Percentiles rank a stretch among this genome's conserved stretches.
These are phyloP conservation scores for Solanum ossicruentum DNA, from an alignment of 257 asterid species.

Conservation along the genomic window DNA sequence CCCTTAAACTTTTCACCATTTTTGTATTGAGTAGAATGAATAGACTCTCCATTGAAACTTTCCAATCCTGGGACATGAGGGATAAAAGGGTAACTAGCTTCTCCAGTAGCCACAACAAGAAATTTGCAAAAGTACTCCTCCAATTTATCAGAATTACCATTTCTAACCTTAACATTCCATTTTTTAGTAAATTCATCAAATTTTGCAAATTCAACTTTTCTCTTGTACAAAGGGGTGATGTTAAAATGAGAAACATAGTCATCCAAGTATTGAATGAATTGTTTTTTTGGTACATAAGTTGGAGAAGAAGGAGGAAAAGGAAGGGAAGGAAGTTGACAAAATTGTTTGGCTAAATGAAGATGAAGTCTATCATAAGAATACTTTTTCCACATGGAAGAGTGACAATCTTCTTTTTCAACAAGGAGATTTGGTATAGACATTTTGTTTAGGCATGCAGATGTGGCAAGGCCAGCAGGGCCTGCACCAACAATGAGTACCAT, in stretches of 20 bases:
- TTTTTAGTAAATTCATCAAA: conserved; percentile 11
- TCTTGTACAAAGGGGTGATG: conserved; percentile 22
- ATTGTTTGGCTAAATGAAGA: conserved; percentile 54
- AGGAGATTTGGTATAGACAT: conserved; percentile 43
- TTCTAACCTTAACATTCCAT: conserved; percentile 40
- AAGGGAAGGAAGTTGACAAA: conserved; percentile 39
- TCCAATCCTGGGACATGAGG: conserved; percentile 45
- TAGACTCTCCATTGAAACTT: conserved; percentile 36
- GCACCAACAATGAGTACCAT: conserved; percentile 48
- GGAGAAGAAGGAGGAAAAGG: conserved; percentile 44
- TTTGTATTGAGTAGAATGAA: conserved; percentile 52
- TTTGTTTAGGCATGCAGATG: conserved; percentile 46
- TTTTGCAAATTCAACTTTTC: conserved; percentile 35
- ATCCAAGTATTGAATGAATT: conserved; percentile 35
- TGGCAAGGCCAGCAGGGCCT: conserved; percentile 67
- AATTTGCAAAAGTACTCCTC: conserved; percentile 39
- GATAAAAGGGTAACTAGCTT: conserved; percentile 30
- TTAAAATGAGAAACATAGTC: conserved; percentile 41
- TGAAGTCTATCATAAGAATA: conserved; percentile 64
- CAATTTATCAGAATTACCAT: conserved; percentile 6
- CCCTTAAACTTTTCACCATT: conserved; percentile 29
- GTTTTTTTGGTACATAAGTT: conserved; percentile 17
- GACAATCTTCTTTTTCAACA: conserved; percentile 62
- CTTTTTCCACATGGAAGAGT: conserved; percentile 60
- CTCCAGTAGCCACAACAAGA: conserved; percentile 72